phyloP scores from a whole-genome alignment of 2,329 filamentous ascomycete species.

The Claviceps africana region DNA sequence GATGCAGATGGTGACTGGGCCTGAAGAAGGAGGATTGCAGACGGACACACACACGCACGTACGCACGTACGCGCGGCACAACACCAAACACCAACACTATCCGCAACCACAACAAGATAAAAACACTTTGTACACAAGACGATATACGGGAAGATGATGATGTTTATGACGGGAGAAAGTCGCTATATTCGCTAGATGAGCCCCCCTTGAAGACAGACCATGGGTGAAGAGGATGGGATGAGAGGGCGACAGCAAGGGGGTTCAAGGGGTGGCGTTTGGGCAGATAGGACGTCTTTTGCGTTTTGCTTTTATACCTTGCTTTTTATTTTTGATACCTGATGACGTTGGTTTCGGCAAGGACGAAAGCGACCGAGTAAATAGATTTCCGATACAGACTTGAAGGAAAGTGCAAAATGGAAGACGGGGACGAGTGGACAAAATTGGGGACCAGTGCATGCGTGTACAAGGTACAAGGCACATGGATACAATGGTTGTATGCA shows the following conservation, averaged over 20 bases:
- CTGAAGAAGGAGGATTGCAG: conserved; percentile 6
- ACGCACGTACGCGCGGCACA: too few relatives aligned
- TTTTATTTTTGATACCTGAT: neutral
- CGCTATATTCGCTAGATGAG: neutral
- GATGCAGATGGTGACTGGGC: conserved; percentile 25
- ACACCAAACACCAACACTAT: too few relatives aligned
- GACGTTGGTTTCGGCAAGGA: neutral
- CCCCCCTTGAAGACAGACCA: neutral
- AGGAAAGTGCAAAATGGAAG: neutral
- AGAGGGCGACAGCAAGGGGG: neutral
- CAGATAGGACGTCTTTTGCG: neutral
- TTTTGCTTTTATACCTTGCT: neutral
- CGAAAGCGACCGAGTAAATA: too few relatives aligned
- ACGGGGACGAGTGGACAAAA: neutral
- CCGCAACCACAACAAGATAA: neutral
- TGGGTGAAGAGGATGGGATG: neutral
- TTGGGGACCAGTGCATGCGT: neutral
- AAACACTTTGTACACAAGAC: neutral
- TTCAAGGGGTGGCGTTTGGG: neutral
- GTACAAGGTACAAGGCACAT: too few relatives aligned
- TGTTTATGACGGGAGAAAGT: neutral
- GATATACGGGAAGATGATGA: conserved; percentile 1
- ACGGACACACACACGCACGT: too few relatives aligned
- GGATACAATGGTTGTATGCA: neutral
- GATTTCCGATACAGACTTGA: neutral